Evolutionary conservation across 2,329 filamentous ascomycete genomes (phyloP).

Genomic region (Neofusicoccum sp.): DNA sequence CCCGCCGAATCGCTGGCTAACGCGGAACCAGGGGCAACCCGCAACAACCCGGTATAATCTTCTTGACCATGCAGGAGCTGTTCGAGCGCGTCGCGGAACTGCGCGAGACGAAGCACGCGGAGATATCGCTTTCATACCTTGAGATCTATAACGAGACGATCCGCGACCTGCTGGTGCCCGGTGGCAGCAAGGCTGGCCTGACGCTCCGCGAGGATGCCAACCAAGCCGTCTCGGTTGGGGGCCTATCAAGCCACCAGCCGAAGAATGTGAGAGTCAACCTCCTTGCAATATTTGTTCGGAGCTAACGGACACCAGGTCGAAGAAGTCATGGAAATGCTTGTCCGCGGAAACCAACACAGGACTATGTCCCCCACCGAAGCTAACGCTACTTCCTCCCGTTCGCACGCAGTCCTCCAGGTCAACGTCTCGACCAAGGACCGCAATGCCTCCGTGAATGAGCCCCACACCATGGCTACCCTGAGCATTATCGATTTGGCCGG

Average conservation of each 20-base stretch:
- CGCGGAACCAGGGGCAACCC: constrained; percentile 64
- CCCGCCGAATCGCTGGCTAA: constrained; percentile 71
- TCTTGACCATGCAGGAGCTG: constrained; percentile 97
- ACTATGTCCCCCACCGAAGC: constrained; percentile 97
- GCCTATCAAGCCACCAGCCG: constrained; percentile 87
- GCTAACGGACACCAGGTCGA: constrained; percentile 52
- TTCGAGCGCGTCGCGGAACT: constrained; percentile 94
- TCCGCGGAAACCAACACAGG: constrained; percentile 88
- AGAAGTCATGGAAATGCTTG: constrained; percentile 99
- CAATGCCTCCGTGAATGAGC: constrained; percentile 89
- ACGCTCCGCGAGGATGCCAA: constrained; percentile 96
- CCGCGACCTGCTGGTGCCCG: constrained; percentile 86
- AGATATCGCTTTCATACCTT: constrained; percentile 89
- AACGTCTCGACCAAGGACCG: constrained; percentile 93
- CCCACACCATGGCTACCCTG: constrained; percentile 95
- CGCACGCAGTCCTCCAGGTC: constrained; percentile 95
- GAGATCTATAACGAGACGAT: constrained; percentile 99
- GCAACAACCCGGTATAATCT: constrained; percentile 95
- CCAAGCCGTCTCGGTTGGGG: constrained; percentile 86
- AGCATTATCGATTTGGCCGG: constrained; percentile 98
- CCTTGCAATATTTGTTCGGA: neutral
- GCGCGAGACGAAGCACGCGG: constrained; percentile 82
- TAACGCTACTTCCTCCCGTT: constrained; percentile 95
- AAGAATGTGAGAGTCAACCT: constrained; percentile 66
- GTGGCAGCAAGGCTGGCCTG: constrained; percentile 77